phyloP scores from a whole-genome alignment of 108 stramenopile species.

The Skeletonema menzelii region DNA sequence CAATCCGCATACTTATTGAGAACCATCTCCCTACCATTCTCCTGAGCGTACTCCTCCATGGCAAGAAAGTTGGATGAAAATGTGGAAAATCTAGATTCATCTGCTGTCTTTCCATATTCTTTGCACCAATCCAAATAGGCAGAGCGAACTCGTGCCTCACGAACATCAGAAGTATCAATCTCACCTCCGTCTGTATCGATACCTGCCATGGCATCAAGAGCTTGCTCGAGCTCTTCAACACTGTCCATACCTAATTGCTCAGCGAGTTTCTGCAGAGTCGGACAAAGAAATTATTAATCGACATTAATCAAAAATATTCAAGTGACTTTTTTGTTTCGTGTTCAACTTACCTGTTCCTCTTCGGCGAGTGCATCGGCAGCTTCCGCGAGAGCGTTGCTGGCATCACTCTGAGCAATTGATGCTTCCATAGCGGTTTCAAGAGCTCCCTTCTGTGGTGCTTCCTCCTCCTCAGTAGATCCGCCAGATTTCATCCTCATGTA shows the following conservation, averaged over 20 bases:
- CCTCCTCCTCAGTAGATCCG: slow-evolving; percentile 14
- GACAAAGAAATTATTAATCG: not conserved
- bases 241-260: slow-evolving; percentile 69
- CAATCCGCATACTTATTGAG: slow-evolving; percentile 69
- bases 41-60: slow-evolving; percentile 85
- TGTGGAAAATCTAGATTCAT: slow-evolving; percentile 72
- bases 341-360: slow-evolving; percentile 76
- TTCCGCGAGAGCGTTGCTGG: slow-evolving; percentile 71
- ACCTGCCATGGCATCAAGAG: slow-evolving; percentile 77
- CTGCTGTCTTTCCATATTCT: slow-evolving; percentile 65
- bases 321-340: not conserved
- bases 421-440: slow-evolving; percentile 72
- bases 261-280: slow-evolving; percentile 61
- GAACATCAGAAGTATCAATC: slow-evolving; percentile 65
- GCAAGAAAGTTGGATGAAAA: slow-evolving; percentile 78
- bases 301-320: not conserved
- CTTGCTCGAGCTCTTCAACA: slow-evolving; percentile 81
- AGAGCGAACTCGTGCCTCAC: slow-evolving; percentile 82
- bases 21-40: slow-evolving; percentile 71
- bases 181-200: slow-evolving; percentile 72
- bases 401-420: slow-evolving; percentile 68
- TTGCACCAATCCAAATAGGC: slow-evolving; percentile 89
- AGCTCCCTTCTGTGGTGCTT: slow-evolving; percentile 50
- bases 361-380: slow-evolving; percentile 83
- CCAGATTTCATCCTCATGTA: slow-evolving; percentile 50